Base-by-base conservation (phyloP, 73 alveolate genomes). In the Blepharisma japonicum region DNA sequence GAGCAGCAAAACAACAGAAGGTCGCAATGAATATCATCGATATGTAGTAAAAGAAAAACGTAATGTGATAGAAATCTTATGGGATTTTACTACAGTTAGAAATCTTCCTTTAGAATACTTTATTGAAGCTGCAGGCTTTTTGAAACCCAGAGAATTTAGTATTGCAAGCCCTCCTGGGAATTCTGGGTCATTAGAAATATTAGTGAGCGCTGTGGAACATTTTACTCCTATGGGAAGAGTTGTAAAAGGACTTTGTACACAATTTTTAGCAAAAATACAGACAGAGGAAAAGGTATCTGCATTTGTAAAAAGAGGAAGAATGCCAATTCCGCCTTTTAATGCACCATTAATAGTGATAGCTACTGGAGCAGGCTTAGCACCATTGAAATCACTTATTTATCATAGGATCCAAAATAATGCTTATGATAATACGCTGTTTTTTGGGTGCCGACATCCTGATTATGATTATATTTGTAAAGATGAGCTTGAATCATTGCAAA, bases 291-390 rank as follows among this genome's bases (percentile, higher is more conserved):
- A 45, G 7, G 85, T 91, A 2, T 83, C 83, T 8, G 77, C 83
- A 6, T 74, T 82, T 81, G 68, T 91, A 6, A 78, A 77, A 47
- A 78, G 81, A 14, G 95, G 96, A 14, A 86, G 92, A 6, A 72
- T 89, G 89, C 66, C 56, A 55, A 27, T 89, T 46, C 87, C 86
- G 21, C 56, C 38, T 61, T n/a, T 21, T 27, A 18, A 47, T 46
- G 85, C 51, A 25, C 91, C 92, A 20, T 71, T 86, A 2, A 89
- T 89, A 38, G 71, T 87, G 77, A 90, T 85, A 6, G 94, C 90
- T 2, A 87, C 96, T 23, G 95, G 96, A 6, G 86, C 96, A 49
- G 96, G 96, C 6, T 68, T 89, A 2, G 93, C 96, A 23, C 92
- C 96, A 4, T 89, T 89, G 68, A 68, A 89, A 54, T 38, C 85